Evolutionary conservation across 331 rosid genomes (phyloP).

Genomic region (Ulmus americana): DNA sequence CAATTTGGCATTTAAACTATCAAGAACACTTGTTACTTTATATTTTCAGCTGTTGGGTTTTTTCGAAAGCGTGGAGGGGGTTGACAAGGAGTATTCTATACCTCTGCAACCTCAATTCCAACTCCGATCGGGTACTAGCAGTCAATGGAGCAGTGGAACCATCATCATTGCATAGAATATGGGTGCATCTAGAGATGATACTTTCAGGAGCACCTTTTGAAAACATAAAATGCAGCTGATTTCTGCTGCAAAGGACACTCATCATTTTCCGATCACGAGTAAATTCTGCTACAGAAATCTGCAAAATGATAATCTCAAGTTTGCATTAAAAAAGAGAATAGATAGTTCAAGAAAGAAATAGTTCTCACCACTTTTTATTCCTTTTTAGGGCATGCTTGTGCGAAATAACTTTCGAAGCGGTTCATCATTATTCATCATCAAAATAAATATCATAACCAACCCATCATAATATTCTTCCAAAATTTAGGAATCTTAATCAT

Average conservation of each 20-base stretch:
- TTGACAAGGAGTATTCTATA: conserved; percentile 1
- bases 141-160: conserved; percentile 73
- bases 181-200: conserved; percentile 70
- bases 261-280: conserved; percentile 97
- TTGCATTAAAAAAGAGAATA: conserved; percentile 22
- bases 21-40: background rate
- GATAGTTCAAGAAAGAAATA: too few relatives aligned
- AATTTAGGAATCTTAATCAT: too few relatives aligned
- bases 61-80: too few relatives aligned
- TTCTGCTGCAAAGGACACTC: conserved; percentile 90
- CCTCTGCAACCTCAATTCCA: conserved; percentile 74
- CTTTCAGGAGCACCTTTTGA: conserved; percentile 98
- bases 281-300: conserved; percentile 74
- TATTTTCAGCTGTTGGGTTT: too few relatives aligned
- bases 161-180: conserved; percentile 67
- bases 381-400: background rate
- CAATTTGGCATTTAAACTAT: background rate
- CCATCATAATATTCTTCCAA: too few relatives aligned
- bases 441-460: too few relatives aligned
- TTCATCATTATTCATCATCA: too few relatives aligned
- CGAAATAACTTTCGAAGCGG: background rate
- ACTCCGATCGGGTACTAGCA: conserved; percentile 57
- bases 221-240: conserved; percentile 65
- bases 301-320: conserved; percentile 38
- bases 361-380: too few relatives aligned